Evolutionary conservation across 1,284 basidiomycete species (phyloP), one percentile per base, ranked within the genome.

Genomic region (Golubevia pallescens): DNA sequence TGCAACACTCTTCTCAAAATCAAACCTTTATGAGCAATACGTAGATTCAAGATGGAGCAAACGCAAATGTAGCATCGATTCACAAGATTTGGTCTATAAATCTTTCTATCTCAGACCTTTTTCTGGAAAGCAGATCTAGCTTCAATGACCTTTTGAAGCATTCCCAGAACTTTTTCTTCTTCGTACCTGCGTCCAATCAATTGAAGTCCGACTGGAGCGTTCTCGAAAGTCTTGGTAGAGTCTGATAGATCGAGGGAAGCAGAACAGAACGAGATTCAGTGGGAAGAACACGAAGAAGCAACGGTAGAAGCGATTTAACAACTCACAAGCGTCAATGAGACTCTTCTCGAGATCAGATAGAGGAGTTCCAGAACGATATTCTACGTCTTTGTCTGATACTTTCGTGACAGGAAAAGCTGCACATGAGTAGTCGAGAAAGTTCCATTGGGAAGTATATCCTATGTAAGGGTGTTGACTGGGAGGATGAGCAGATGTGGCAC

Each of bases 171-270:
- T 0, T 89, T 90, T 76, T 92, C 92, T 71, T 93, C 92, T 76
- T 93, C 91, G 54, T 90, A 86, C n/a, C 90, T 90, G 61, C 89
- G 87, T 0, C 90, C 91, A 1, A 93, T 88, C 3, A 93, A 75
- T 75, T 93, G 92, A 21, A 93, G 83, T n/a, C 88, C 86, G 5
- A 93, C 87, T 0, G 93, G 92, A 0, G 90, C 90, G 66, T 89
- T 88, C 61, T 87, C 86, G 70, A 89, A 90, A 13, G 87, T 87
- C 32, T 88, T 86, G 0, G 91, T 89, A 58, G 90, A 87, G 75
- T 92, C 91, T 91, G 51, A 58, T 38, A 57, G 24, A 32, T 20
- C n/a, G 53, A 52, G 16, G 20, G 16, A 32, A 24, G 42, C 19
- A 56, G 55, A 24, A 19, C 4, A 42, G 34, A 51, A 66, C 19